Base-by-base conservation (phyloP, 306 rosid genomes). In the Ziziphus jujuba region DNA sequence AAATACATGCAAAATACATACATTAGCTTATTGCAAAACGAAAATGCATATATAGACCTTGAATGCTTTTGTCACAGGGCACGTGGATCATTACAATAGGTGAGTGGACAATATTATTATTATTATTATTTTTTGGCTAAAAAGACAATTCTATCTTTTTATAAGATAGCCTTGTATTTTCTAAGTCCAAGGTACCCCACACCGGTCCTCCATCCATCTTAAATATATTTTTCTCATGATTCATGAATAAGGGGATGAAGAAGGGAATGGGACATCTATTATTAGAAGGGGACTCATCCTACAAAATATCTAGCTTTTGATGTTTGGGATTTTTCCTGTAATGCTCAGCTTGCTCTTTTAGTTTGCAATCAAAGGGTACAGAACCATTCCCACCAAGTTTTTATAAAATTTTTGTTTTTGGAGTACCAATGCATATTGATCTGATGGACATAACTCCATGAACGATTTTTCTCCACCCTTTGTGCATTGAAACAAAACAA, bases 1-100 rank as follows among this genome's bases (percentile, higher is more conserved):
- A 5, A 61, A 60, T 57, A 35, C 63, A 53, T 66, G 60, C 47
- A 52, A 65, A 28, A 52, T 49, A 36, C 53, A 62, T 53, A 61
- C 20, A 23, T 45, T 51, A 65, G 24, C 59, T 43, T 69, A 36
- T 56, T 50, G 0, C 55, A 50, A 16, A 50, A 50, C 3, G 0
- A 4, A 50, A 50, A 16, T 20, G 22, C 2, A 50, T 4, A 16
- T 14, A 49, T 6, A 50, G 55, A 19, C 45, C 50, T 20, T 12
- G 28, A 57, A 14, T 24, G 43, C 53, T 21, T 43, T 15, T 43
- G 21, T 47, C 14, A 40, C 12, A 12, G 12, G 15, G 12, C 20
- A 50, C 55, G 55, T n/a, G 20, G 8, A 16, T 49, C 8, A 16
- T 19, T 49, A 5, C 8, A 49, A 15, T 49, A 49, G n/a, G 54